Percentiles rank a stretch among this genome's conserved stretches.
phyloP scores from a whole-genome alignment of 805 yeast species.

The Cyberlindnera euphorbiae region DNA sequence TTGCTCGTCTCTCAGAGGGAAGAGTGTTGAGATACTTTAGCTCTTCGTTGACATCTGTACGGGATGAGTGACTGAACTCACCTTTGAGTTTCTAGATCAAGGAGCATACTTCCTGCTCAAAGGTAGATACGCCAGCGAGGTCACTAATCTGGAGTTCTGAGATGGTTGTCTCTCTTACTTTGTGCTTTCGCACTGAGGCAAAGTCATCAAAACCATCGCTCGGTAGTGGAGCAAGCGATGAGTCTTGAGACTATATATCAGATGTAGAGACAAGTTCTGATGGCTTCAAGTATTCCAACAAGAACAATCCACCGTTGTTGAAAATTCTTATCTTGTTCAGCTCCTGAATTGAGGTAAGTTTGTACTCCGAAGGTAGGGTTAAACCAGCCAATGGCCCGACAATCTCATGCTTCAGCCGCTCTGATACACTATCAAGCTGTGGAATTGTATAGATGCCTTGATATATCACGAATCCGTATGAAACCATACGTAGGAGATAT shows the following conservation, averaged over 20 bases:
- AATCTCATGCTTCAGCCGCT: conserved; percentile 18
- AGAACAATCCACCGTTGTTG: conserved; percentile 17
- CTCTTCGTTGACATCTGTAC: conserved; percentile 8
- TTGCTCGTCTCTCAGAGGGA: conserved; percentile 7
- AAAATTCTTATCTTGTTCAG: conserved; percentile 5
- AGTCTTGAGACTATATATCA: too few species aligned
- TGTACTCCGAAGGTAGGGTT: conserved; percentile 1
- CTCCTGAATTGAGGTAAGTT: conserved; percentile 2
- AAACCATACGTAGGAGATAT: conserved; percentile 5
- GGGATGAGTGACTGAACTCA: conserved; percentile 5
- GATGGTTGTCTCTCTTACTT: neutral
- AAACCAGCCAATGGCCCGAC: conserved; percentile 12
- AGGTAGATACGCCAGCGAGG: conserved; percentile 5
- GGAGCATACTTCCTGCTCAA: conserved; percentile 11
- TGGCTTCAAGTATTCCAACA: conserved; percentile 12
- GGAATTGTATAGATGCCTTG: conserved; percentile 12
- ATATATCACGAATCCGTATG: conserved; percentile 12
- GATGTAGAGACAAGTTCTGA: neutral
- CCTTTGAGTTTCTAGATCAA: conserved; percentile 8
- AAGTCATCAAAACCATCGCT: conserved; percentile 20
- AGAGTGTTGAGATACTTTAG: conserved; percentile 11
- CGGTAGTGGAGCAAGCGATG: too few species aligned
- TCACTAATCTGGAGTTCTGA: conserved; percentile 5
- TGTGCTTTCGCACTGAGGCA: conserved; percentile 20
- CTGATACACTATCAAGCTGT: conserved; percentile 12